These are phyloP conservation scores for Tulasnella sp. DNA, from an alignment of 768 basidiomycete genomes.

Conservation along the genomic window DNA sequence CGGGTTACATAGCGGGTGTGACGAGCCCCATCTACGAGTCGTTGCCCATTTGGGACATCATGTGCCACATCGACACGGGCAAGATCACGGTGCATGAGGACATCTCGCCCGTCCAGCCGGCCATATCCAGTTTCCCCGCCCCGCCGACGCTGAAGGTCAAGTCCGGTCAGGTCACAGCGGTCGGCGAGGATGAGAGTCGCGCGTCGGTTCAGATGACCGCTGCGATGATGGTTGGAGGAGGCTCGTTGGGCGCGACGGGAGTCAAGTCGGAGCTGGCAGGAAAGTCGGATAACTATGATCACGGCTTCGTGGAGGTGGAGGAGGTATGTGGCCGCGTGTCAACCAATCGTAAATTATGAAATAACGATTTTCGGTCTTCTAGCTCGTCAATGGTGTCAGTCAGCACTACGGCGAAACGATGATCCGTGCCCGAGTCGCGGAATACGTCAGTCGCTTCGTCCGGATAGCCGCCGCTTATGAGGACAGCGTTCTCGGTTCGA, in stretches of 20 bases:
- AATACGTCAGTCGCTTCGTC: constrained; percentile 81
- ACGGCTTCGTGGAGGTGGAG: constrained; percentile 84
- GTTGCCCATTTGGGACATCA: constrained; percentile 79
- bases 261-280: constrained; percentile 7
- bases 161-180: neutral
- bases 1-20: constrained; percentile 92
- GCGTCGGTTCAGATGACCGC: constrained; percentile 4
- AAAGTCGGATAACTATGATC: constrained; percentile 57
- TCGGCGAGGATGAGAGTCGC: constrained; percentile 8
- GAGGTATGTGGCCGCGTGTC: constrained; percentile 49
- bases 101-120: constrained; percentile 38
- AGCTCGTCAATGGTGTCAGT: constrained; percentile 79
- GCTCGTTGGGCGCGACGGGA: neutral
- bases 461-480: constrained; percentile 85
- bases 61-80: constrained; percentile 83
- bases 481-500: constrained; percentile 55
- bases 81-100: constrained; percentile 82
- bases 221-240: constrained; percentile 5
- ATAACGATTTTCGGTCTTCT: neutral
- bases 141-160: neutral
- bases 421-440: constrained; percentile 79
- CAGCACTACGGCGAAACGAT: constrained; percentile 84
- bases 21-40: constrained; percentile 95
- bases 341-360: neutral
- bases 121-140: constrained; percentile 1